Percentiles rank a stretch among this genome's conserved stretches.
These are phyloP conservation scores for Diaporthe vaccinii DNA, from an alignment of 2,329 filamentous ascomycete genomes.

Conservation along the genomic window DNA sequence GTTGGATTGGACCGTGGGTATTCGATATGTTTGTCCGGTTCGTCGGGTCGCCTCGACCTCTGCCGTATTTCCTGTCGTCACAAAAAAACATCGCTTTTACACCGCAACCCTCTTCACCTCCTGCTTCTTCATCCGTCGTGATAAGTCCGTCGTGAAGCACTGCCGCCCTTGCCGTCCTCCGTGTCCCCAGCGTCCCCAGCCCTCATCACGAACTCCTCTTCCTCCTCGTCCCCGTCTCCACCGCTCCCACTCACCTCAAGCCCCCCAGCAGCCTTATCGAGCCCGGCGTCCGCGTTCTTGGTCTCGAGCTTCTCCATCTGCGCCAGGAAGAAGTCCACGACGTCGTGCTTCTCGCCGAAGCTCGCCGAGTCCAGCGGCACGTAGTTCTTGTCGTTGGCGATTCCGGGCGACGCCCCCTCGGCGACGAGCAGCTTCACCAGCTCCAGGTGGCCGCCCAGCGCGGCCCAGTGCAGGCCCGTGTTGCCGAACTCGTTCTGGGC, in stretches of 20 bases:
- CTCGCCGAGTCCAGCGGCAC: constrained; percentile 82
- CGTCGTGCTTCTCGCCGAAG: constrained; percentile 75
- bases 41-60: not conserved
- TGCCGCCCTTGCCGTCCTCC: not conserved
- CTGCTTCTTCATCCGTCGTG: not conserved
- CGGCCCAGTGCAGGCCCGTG: constrained; percentile 94
- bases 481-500: constrained; percentile 85
- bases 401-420: constrained; percentile 80
- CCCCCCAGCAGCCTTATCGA: constrained; percentile 54
- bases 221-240: constrained; percentile 46
- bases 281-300: constrained; percentile 59
- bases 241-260: constrained; percentile 53
- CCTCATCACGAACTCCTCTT: constrained; percentile 37
- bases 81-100: not conserved
- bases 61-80: not conserved
- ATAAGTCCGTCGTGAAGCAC: constrained; percentile 24
- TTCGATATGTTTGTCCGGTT: not conserved
- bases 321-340: constrained; percentile 73
- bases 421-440: constrained; percentile 83
- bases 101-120: not conserved
- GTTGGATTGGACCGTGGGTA: not conserved
- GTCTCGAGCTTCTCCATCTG: constrained; percentile 62
- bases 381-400: constrained; percentile 87
- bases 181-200: constrained; percentile 3
- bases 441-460: constrained; percentile 87